Conservation (phyloP, 2,329 filamentous ascomycete species). For the Knufia petricola region DNA sequence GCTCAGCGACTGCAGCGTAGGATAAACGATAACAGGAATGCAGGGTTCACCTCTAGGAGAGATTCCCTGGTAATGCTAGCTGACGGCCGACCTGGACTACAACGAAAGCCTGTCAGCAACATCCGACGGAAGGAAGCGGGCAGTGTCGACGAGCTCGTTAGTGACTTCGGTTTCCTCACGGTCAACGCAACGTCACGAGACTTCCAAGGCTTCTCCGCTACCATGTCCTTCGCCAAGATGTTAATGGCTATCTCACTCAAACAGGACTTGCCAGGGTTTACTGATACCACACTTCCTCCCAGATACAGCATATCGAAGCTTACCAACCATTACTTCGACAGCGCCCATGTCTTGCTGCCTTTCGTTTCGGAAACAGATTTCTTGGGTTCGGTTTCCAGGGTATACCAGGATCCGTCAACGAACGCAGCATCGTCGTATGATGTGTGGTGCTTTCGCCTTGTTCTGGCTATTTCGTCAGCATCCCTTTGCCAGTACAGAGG, state of each 20-base stretch:
- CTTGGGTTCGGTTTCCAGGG: constrained; percentile 66
- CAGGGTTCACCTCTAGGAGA: constrained; percentile 38
- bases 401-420: constrained; percentile 53
- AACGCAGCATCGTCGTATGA: constrained; percentile 49
- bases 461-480: constrained; percentile 71
- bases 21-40: constrained; percentile 52
- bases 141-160: constrained; percentile 84
- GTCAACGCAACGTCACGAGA: constrained; percentile 92
- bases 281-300: constrained; percentile 55
- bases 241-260: constrained; percentile 75
- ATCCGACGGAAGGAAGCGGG: constrained; percentile 58
- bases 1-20: constrained; percentile 80
- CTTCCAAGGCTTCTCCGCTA: constrained; percentile 77
- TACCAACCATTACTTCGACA: constrained; percentile 75
- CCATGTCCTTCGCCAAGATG: constrained; percentile 85
- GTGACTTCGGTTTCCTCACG: constrained; percentile 87
- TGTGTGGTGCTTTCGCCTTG: constrained; percentile 80
- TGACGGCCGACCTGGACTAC: constrained; percentile 18
- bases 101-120: constrained; percentile 26
- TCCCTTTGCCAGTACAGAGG: constrained; percentile 59
- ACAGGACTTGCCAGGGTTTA: constrained; percentile 56
- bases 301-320: constrained; percentile 58
- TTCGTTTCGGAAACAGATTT: constrained; percentile 73
- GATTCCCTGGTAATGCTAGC: constrained; percentile 25
- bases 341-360: constrained; percentile 70